Percentiles rank a stretch among this genome's conserved stretches.
Conservation (phyloP, 352 stramenopile species). For the Pythium guiyangense region DNA sequence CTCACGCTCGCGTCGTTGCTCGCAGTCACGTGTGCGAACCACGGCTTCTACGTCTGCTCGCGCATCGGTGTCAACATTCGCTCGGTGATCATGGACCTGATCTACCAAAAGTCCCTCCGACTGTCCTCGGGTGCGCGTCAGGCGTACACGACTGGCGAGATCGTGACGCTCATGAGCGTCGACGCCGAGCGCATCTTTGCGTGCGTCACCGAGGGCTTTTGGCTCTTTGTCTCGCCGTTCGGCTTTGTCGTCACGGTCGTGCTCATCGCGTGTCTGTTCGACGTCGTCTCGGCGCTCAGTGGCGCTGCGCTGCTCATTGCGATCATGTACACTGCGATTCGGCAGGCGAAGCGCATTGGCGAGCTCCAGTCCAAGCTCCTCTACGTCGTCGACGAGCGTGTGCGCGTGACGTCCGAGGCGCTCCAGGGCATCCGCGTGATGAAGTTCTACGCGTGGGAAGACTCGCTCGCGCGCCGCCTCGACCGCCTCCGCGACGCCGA, state of each 20-base stretch:
- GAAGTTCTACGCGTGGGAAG: no score
- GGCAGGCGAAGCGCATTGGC: constrained; percentile 1
- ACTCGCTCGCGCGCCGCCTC: no score
- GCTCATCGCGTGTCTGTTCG: no score
- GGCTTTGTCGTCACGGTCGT: constrained; percentile 12
- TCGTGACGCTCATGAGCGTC: no score
- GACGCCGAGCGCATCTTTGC: constrained; percentile 23
- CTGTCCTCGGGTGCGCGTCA: constrained; percentile 16
- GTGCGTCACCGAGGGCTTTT: constrained; percentile 5
- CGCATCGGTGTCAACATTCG: constrained; percentile 20
- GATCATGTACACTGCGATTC: constrained; percentile 5
- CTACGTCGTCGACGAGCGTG: constrained; percentile 7
- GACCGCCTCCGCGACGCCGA: no score
- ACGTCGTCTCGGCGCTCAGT: constrained; percentile 1
- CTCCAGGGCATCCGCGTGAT: no score
- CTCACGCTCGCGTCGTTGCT: constrained; percentile 15
- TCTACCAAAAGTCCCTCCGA: constrained; percentile 20
- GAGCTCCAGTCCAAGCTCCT: constrained; percentile 7
- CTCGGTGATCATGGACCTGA: constrained; percentile 15
- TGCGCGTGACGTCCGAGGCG: no score
- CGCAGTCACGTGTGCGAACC: constrained; percentile 15
- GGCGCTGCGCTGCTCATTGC: constrained; percentile 1
- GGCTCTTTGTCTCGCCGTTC: constrained; percentile 10
- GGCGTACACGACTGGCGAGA: no score
- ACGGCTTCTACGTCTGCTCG: constrained; percentile 15